Conservation (phyloP, 2,329 filamentous ascomycete species). For the Lanzia echinophila region DNA sequence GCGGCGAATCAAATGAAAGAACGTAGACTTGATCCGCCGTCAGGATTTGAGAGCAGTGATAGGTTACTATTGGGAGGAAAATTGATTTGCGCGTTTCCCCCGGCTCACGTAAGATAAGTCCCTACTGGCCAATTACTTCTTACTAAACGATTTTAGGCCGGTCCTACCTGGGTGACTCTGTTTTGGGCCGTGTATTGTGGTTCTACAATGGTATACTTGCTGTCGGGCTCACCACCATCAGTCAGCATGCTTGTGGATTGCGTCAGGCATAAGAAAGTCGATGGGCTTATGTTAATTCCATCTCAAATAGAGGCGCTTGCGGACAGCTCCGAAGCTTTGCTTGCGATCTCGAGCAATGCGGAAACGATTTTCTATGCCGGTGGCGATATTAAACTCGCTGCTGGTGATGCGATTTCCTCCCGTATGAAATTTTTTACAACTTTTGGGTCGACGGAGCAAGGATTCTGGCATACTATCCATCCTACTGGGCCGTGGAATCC, state of each 20-base stretch:
- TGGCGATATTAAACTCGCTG: background rate
- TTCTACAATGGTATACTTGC: background rate
- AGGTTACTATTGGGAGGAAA: background rate
- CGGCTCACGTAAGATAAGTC: background rate
- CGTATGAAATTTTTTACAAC: background rate
- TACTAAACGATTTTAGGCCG: background rate
- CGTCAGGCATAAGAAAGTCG: background rate
- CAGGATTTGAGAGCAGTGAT: background rate
- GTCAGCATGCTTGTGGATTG: background rate
- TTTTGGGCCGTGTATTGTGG: background rate
- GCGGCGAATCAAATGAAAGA: background rate
- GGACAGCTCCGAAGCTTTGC: background rate
- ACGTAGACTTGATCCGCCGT: background rate
- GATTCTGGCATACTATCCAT: background rate
- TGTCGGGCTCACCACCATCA: background rate
- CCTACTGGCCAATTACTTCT: background rate
- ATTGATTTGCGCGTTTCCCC: background rate
- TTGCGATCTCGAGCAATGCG: background rate
- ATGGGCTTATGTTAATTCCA: background rate
- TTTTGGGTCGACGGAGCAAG: background rate
- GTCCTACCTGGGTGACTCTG: background rate
- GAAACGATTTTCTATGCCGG: background rate
- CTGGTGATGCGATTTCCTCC: background rate
- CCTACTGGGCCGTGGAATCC: background rate
- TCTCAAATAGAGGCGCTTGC: background rate